phyloP scores from a whole-genome alignment of 106 monocot species.

The Amphibolis antarctica region DNA sequence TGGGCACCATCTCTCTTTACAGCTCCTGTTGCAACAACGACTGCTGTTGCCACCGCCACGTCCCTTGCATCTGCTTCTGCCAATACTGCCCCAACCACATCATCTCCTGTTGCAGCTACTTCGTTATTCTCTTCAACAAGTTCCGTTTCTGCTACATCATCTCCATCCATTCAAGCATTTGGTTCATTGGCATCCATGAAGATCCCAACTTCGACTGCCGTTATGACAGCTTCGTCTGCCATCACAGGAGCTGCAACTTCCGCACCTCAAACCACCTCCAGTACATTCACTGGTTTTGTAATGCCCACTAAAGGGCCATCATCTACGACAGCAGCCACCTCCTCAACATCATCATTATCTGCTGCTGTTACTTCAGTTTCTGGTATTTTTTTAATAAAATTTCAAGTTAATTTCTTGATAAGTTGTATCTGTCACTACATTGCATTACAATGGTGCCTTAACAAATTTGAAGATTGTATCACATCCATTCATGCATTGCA shows the following conservation, averaged over 20 bases:
- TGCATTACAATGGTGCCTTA: too few species aligned
- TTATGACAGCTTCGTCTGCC: not conserved
- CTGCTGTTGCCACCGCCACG: not conserved
- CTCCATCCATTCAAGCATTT: not conserved
- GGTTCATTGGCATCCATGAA: not conserved
- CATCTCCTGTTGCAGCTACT: not conserved
- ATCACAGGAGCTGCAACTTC: not conserved
- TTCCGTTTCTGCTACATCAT: not conserved
- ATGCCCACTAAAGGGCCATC: not conserved
- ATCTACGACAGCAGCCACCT: not conserved
- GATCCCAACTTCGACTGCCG: not conserved
- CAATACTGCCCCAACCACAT: not conserved
- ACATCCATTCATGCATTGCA: too few species aligned
- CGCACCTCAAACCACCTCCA: not conserved
- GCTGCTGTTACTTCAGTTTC: not conserved
- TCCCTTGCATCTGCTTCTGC: not conserved
- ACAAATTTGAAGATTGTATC: too few species aligned
- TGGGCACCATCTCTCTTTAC: constrained; percentile 2
- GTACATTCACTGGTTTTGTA: constrained; percentile 1
- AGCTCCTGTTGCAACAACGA: not conserved
- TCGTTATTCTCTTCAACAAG: not conserved
- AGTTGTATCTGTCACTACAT: too few species aligned
- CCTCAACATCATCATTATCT: constrained; percentile 1
- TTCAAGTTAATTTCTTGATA: not conserved
- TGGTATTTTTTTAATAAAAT: not conserved